Percentiles rank a stretch among this genome's conserved stretches.
These are phyloP conservation scores for Magnusiomyces suaveolens DNA, from an alignment of 1,139 yeast species.

Conservation along the genomic window DNA sequence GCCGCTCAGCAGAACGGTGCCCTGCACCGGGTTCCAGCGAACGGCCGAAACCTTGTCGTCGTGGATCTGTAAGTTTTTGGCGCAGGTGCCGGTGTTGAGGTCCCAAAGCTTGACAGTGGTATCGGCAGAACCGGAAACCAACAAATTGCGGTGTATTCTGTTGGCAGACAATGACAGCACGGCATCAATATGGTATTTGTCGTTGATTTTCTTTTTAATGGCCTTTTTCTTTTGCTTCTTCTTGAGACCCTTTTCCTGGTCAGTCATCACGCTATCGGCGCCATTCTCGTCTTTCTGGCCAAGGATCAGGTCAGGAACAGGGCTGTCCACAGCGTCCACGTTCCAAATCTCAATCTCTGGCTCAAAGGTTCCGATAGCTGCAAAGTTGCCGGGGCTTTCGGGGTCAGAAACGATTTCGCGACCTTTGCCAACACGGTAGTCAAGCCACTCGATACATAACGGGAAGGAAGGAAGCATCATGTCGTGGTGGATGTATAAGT, in stretches of 20 bases:
- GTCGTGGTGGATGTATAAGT: conserved; percentile 90
- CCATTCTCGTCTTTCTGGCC: conserved; percentile 60
- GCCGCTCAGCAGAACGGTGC: conserved; percentile 78
- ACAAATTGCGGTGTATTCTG: conserved; percentile 66
- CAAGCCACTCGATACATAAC: conserved; percentile 90
- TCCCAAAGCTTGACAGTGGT: conserved; percentile 95
- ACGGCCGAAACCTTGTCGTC: conserved; percentile 76
- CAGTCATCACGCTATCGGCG: conserved; percentile 34
- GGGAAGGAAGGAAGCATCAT: conserved; percentile 96
- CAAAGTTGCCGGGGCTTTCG: conserved; percentile 70
- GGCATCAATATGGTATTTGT: conserved; percentile 88
- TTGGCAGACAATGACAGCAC: conserved; percentile 82
- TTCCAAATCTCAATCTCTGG: conserved; percentile 98
- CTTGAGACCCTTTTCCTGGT: conserved; percentile 30
- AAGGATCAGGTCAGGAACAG: conserved; percentile 86
- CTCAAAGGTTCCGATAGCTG: conserved; percentile 94
- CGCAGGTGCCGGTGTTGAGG: conserved; percentile 62
- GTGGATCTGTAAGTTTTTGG: conserved; percentile 43
- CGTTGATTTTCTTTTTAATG: conserved; percentile 44
- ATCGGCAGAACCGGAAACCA: conserved; percentile 94
- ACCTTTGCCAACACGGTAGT: conserved; percentile 40
- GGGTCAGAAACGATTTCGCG: conserved; percentile 21
- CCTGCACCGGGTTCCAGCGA: conserved; percentile 72
- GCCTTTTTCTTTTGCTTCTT: conserved; percentile 47
- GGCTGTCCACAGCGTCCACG: conserved; percentile 81